A percentile compares a stretch with the other conserved stretches of the same genome.
Evolutionary conservation across 2,329 filamentous ascomycete genomes (phyloP).

Genomic region (Colletotrichum chlorophyti): DNA sequence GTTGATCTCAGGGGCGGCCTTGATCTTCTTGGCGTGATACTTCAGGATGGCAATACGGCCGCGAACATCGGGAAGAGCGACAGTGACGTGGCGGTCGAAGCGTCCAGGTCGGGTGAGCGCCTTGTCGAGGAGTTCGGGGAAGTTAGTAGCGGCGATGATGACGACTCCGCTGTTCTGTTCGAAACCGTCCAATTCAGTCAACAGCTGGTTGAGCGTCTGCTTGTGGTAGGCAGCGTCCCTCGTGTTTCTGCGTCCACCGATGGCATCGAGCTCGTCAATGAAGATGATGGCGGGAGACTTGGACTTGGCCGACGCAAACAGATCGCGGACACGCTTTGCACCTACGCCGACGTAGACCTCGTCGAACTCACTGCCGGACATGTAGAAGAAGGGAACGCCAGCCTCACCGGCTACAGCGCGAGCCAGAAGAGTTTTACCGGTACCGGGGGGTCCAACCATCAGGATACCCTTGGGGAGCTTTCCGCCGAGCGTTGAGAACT

Average conservation of each 20-base stretch:
- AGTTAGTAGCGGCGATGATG: conserved; percentile 95
- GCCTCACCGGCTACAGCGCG: conserved; percentile 96
- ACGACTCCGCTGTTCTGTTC: conserved; percentile 94
- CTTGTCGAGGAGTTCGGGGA: conserved; percentile 92
- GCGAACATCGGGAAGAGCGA: conserved; percentile 89
- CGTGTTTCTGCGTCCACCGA: conserved; percentile 92
- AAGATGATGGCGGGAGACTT: conserved; percentile 95
- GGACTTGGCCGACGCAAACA: conserved; percentile 81
- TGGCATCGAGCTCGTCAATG: conserved; percentile 92
- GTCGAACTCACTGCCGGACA: conserved; percentile 99
- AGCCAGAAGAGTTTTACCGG: conserved; percentile 94
- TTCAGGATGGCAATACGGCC: conserved; percentile 92
- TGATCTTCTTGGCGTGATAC: conserved; percentile 93
- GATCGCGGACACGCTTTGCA: conserved; percentile 92
- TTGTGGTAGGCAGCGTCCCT: conserved; percentile 94
- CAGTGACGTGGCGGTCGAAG: conserved; percentile 91
- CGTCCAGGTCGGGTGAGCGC: conserved; percentile 95
- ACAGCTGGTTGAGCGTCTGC: conserved; percentile 95
- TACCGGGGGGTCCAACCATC: conserved; percentile 93
- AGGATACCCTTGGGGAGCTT: conserved; percentile 97
- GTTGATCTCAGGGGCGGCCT: conserved; percentile 81
- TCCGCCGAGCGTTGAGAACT: conserved; percentile 91
- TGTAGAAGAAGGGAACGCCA: conserved; percentile 99
- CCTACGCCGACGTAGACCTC: conserved; percentile 98
- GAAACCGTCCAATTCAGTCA: conserved; percentile 97